Evolutionary conservation across 331 rosid genomes (phyloP).

Genomic region (Malus hybrid): DNA sequence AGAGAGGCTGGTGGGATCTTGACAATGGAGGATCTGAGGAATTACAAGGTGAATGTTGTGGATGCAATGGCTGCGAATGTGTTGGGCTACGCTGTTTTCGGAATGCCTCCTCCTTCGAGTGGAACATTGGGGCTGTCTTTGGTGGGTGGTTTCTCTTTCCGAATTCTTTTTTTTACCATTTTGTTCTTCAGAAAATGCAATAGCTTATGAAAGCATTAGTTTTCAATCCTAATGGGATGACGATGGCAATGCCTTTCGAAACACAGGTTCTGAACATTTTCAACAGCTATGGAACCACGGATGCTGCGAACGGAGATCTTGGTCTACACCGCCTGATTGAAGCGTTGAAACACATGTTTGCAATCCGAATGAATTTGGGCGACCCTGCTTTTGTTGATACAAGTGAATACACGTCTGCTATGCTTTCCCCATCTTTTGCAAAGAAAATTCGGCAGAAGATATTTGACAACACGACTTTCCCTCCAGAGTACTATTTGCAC

Average conservation of each 20-base stretch:
- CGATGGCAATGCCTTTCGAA: neutral
- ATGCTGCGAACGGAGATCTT: slow-evolving; percentile 60
- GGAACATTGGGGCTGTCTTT: slow-evolving; percentile 64
- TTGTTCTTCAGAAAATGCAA: neutral
- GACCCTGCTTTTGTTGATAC: slow-evolving; percentile 70
- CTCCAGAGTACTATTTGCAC: slow-evolving; percentile 71
- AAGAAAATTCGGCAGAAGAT: slow-evolving; percentile 49
- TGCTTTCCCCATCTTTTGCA: slow-evolving; percentile 79
- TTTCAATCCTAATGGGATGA: neutral
- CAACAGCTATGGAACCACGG: slow-evolving; percentile 48
- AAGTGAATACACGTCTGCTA: slow-evolving; percentile 24
- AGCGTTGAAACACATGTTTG: slow-evolving; percentile 75
- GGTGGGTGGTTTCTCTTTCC: slow-evolving; percentile 32
- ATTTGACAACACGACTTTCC: slow-evolving; percentile 82
- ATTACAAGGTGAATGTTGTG: slow-evolving; percentile 35
- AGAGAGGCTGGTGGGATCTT: slow-evolving; percentile 78
- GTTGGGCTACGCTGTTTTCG: slow-evolving; percentile 39
- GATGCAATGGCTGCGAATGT: slow-evolving; percentile 36
- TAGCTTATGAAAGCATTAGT: neutral
- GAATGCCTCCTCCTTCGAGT: slow-evolving; percentile 66
- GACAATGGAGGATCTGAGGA: slow-evolving; percentile 74
- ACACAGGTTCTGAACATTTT: slow-evolving; percentile 70
- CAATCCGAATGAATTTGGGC: slow-evolving; percentile 85
- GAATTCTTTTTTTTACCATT: neutral
- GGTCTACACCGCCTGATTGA: slow-evolving; percentile 82